phyloP scores from a whole-genome alignment of 1,139 yeast genomes.

The Petasospora rhodanensis region DNA sequence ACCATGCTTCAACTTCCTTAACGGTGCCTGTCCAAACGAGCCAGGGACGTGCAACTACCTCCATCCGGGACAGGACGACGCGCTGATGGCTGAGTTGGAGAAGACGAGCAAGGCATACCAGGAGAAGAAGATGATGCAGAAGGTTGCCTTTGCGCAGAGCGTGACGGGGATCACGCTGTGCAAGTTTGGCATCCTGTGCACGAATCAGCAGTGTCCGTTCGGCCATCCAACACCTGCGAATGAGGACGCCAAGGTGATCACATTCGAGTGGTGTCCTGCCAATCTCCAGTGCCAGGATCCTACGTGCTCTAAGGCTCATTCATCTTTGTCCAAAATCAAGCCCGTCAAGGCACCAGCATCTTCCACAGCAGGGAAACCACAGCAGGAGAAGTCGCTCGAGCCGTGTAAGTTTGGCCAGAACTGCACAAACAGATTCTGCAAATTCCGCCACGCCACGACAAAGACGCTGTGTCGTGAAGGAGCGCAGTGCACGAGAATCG shows the following conservation, averaged over 20 bases:
- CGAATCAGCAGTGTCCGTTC: conserved; percentile 75
- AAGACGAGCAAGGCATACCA: conserved; percentile 48
- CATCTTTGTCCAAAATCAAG: conserved; percentile 50
- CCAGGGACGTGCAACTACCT: conserved; percentile 79
- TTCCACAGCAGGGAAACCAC: conserved; percentile 9
- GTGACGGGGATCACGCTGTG: conserved; percentile 53
- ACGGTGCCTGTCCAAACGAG: conserved; percentile 59
- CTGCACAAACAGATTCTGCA: conserved; percentile 76
- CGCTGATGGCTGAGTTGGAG: conserved; percentile 60
- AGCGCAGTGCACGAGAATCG: conserved; percentile 66
- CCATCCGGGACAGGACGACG: conserved; percentile 83
- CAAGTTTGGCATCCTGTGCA: conserved; percentile 70
- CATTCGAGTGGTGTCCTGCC: conserved; percentile 71
- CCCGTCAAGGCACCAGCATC: conserved; percentile 26
- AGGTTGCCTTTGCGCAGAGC: conserved; percentile 28
- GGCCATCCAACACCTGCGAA: conserved; percentile 92
- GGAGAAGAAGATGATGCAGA: conserved; percentile 23
- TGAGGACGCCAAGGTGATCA: conserved; percentile 61
- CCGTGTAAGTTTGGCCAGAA: conserved; percentile 75
- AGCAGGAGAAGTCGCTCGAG: conserved; percentile 52
- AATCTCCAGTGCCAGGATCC: conserved; percentile 61
- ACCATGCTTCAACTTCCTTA: conserved; percentile 68
- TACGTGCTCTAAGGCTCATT: conserved; percentile 70
- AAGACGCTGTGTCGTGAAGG: conserved; percentile 79
- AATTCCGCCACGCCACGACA: conserved; percentile 78